Percentiles rank a stretch among this genome's conserved stretches.
These are phyloP conservation scores for Phytophthora cryptogea DNA, from an alignment of 352 stramenopile species.

Conservation along the genomic window DNA sequence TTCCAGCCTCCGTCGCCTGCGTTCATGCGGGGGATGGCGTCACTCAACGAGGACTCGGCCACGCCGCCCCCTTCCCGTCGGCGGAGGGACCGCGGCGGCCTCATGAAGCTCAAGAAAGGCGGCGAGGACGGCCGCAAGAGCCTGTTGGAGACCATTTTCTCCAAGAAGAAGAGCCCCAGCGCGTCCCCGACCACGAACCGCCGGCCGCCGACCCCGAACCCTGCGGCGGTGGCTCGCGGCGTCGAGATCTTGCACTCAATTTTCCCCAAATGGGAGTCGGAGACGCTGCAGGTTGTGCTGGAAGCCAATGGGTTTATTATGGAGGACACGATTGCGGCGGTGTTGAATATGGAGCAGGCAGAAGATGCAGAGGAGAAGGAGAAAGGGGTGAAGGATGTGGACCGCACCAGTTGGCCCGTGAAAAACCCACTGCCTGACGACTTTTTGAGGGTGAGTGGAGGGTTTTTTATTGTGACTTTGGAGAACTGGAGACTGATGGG, in stretches of 20 bases:
- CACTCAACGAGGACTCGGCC: slow-evolving; percentile 8
- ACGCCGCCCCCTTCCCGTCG: slow-evolving; percentile 16
- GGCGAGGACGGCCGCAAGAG: slow-evolving; percentile 38
- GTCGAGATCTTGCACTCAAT: slow-evolving; percentile 81
- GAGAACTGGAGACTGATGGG: background rate
- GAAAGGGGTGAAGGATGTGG: slow-evolving; percentile 3
- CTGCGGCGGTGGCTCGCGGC: slow-evolving; percentile 55
- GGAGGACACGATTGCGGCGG: slow-evolving; percentile 80
- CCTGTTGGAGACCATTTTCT: slow-evolving; percentile 58
- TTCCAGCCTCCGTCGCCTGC: slow-evolving; percentile 25
- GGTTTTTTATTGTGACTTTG: background rate
- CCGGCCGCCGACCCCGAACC: slow-evolving; percentile 32
- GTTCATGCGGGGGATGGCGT: slow-evolving; percentile 17
- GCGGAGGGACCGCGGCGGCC: slow-evolving; percentile 16
- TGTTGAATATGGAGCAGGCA: slow-evolving; percentile 76
- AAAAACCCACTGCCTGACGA: slow-evolving; percentile 82
- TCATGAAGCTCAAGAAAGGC: slow-evolving; percentile 37
- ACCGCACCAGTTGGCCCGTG: slow-evolving; percentile 41
- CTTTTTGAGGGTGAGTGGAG: slow-evolving; percentile 63
- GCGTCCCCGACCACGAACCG: slow-evolving; percentile 7
- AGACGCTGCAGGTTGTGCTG: slow-evolving; percentile 69
- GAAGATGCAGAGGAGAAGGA: slow-evolving; percentile 25
- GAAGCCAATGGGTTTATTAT: slow-evolving; percentile 80
- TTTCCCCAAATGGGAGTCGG: slow-evolving; percentile 80
- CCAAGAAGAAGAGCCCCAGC: slow-evolving; percentile 46